Conservation (phyloP, 805 yeast genomes). For the Metschnikowia bowlesiae region DNA sequence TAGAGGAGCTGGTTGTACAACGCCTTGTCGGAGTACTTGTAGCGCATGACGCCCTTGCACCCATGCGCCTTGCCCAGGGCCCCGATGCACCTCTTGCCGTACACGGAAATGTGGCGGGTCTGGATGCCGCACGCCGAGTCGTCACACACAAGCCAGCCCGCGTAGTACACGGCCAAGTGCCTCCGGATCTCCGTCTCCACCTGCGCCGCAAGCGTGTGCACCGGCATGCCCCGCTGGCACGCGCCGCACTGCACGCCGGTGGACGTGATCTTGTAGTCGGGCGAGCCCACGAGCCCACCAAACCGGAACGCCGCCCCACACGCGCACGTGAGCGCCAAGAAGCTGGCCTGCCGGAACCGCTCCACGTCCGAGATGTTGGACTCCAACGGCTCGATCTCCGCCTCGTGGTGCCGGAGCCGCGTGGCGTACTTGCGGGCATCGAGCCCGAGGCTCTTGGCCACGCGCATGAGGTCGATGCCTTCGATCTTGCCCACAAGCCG, state of each 20-base stretch:
- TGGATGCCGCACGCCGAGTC: conserved; percentile 74
- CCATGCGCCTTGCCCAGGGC: conserved; percentile 54
- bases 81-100: conserved; percentile 81
- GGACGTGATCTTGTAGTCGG: conserved; percentile 55
- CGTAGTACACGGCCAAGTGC: conserved; percentile 72
- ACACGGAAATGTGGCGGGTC: conserved; percentile 84
- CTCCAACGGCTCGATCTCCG: conserved; percentile 67
- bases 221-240: conserved; percentile 52
- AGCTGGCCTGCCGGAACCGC: conserved; percentile 65
- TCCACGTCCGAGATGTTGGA: conserved; percentile 77
- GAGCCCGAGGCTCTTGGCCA: conserved; percentile 74
- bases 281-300: conserved; percentile 70
- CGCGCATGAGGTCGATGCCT: conserved; percentile 75
- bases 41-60: conserved; percentile 79
- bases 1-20: conserved; percentile 84
- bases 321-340: conserved; percentile 52
- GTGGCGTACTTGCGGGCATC: conserved; percentile 61
- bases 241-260: conserved; percentile 67
- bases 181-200: conserved; percentile 67
- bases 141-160: conserved; percentile 83
- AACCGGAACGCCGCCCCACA: conserved; percentile 62
- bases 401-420: conserved; percentile 39
- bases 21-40: conserved; percentile 70
- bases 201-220: conserved; percentile 61
- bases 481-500: conserved; percentile 81